Evolutionary conservation across 805 yeast species (phyloP), one percentile per base, ranked within the genome.

Genomic region (Maudiozyma pseudohumilis): DNA sequence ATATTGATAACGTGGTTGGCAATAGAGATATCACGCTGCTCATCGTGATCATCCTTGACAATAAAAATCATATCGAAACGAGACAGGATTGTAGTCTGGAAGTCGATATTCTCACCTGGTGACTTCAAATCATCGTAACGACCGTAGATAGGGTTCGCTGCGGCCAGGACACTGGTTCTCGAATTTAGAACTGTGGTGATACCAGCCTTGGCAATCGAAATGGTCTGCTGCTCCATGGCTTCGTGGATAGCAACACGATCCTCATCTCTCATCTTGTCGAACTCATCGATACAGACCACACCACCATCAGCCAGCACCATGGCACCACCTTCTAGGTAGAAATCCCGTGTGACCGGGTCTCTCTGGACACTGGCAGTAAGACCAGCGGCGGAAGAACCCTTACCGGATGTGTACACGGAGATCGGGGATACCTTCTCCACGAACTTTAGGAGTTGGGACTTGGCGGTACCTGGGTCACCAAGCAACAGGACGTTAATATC

Each of bases 291-390:
- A 71, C 97, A 92, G 34, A 89, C 96, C 35, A 92, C 96, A 47
- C 99, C 99, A 28, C 97, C 97, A 64, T 92, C 98, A 0, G 99
- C 98, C 35, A 92, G 68, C n/a, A 92, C 98, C 96, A 92, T 88
- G 7, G 99, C 99, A 63, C 99, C 99, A 42, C 99, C 98, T 71
- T 92, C 99, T 38, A 92, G 67, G 59, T 84, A 89, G 59, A 89
- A 92, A 50, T 92, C 98, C 45, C 95, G 68, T 0, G 96, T 83
- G 18, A 69, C 67, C 1, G 85, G 70, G 59, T 92, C 97, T 58
- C 96, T 73, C 64, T 89, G 98, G 15, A 92, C 97, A 13, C 95
- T 81, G 0, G 98, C 98, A 2, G 99, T 92, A 61, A 92, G 72
- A 77, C 99, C 99, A 2, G 97, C 99, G 2, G 99, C 99, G 9